phyloP scores from a whole-genome alignment of 108 stramenopile genomes.

The Mayamaea pseudoterrestris region DNA sequence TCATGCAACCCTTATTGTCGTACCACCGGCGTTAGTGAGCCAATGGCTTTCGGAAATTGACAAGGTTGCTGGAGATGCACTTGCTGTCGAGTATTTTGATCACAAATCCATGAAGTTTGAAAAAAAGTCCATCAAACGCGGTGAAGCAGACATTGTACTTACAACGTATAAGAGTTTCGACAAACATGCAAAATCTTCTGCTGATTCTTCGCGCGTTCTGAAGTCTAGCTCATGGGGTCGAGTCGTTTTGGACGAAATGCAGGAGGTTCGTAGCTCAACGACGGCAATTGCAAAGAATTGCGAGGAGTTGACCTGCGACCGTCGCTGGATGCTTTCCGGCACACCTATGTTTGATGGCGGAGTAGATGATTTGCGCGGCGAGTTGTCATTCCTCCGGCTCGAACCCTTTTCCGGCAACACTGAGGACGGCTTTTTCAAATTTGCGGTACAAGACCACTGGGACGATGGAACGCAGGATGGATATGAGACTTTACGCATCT shows the following conservation, averaged over 20 bases:
- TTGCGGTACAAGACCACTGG: constrained; percentile 38
- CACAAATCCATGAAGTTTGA: not conserved
- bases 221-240: constrained; percentile 33
- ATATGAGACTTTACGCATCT: constrained; percentile 28
- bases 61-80: constrained; percentile 19
- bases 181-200: constrained; percentile 3
- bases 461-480: constrained; percentile 12
- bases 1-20: constrained; percentile 57
- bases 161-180: constrained; percentile 37
- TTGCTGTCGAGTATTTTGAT: constrained; percentile 15
- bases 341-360: constrained; percentile 69
- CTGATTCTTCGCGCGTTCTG: no score
- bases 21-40: constrained; percentile 49
- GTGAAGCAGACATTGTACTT: constrained; percentile 25
- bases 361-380: constrained; percentile 62
- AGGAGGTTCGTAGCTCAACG: constrained; percentile 66
- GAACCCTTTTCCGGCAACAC: constrained; percentile 55
- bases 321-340: constrained; percentile 71
- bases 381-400: constrained; percentile 66
- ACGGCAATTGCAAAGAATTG: constrained; percentile 52
- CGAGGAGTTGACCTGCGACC: constrained; percentile 16
- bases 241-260: constrained; percentile 72
- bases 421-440: constrained; percentile 75
- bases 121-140: not conserved
- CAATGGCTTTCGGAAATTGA: constrained; percentile 58